These are phyloP conservation scores for Osmozyma mogii DNA, from an alignment of 805 yeast species.

Conservation along the genomic window DNA sequence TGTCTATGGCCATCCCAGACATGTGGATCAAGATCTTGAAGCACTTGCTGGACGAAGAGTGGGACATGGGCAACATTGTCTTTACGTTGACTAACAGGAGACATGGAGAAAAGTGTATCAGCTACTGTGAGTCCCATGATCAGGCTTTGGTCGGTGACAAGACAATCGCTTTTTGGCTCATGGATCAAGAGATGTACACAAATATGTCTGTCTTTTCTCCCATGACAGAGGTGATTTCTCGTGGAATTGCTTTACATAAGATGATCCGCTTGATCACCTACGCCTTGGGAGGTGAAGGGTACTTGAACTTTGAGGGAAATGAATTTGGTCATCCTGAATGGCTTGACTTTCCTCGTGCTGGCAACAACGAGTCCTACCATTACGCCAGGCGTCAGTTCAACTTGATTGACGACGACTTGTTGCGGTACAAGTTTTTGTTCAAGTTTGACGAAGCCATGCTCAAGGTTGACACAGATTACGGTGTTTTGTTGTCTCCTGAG, in stretches of 20 bases:
- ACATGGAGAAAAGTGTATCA: conserved; percentile 79
- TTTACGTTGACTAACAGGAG: conserved; percentile 84
- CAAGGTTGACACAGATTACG: conserved; percentile 56
- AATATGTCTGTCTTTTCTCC: conserved; percentile 77
- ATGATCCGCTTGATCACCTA: conserved; percentile 83
- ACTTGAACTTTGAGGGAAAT: conserved; percentile 92
- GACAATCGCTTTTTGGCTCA: conserved; percentile 93
- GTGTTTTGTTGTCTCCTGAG: conserved; percentile 61
- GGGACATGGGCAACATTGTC: conserved; percentile 81
- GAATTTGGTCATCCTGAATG: conserved; percentile 99
- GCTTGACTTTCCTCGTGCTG: conserved; percentile 93
- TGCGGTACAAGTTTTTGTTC: conserved; percentile 72
- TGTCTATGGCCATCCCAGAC: conserved; percentile 97
- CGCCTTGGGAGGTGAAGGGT: conserved; percentile 94
- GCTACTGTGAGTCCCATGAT: conserved; percentile 93
- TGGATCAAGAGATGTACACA: conserved; percentile 98
- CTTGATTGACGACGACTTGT: conserved; percentile 66
- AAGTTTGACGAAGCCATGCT: conserved; percentile 86
- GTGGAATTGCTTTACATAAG: conserved; percentile 89
- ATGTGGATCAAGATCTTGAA: conserved; percentile 97
- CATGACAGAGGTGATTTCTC: conserved; percentile 69
- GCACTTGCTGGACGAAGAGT: conserved; percentile 76
- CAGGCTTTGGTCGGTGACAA: conserved; percentile 98
- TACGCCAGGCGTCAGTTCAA: conserved; percentile 95
- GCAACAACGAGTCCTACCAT: conserved; percentile 81